phyloP scores from a whole-genome alignment of 2,329 filamentous ascomycete species.

The Fusarium sp. region DNA sequence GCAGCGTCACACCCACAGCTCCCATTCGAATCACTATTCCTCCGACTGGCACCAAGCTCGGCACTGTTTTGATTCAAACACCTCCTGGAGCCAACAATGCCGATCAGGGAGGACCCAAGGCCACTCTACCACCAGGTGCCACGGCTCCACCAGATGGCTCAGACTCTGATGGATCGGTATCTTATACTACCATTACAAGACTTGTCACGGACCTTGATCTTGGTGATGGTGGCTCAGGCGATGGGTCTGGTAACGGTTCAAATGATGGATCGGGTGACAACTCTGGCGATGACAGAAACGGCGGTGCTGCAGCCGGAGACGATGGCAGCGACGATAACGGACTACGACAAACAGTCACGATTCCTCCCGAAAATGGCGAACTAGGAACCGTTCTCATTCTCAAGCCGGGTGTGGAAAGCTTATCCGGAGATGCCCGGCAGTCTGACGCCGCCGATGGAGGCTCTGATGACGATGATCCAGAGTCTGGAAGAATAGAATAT shows the following conservation, averaged over 20 bases:
- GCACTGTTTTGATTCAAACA: slow-evolving; percentile 38
- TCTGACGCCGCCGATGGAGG: background rate
- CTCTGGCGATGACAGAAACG: background rate
- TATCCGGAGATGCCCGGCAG: background rate
- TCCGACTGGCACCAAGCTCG: slow-evolving; percentile 34
- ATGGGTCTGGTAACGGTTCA: background rate
- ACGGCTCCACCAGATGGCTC: background rate
- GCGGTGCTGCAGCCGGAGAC: background rate
- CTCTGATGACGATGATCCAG: background rate
- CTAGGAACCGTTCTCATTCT: slow-evolving; percentile 25
- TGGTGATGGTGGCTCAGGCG: background rate
- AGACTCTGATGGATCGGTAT: background rate
- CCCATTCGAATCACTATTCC: slow-evolving; percentile 31
- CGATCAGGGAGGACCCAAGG: background rate
- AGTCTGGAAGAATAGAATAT: background rate
- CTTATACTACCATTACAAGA: slow-evolving; percentile 26
- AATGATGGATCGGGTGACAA: background rate
- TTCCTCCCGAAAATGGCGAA: slow-evolving; percentile 21
- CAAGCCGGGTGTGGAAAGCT: background rate
- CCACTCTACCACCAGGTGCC: background rate
- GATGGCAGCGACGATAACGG: background rate
- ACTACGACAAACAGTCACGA: slow-evolving; percentile 11
- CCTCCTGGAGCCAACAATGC: slow-evolving; percentile 4
- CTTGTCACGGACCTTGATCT: background rate
- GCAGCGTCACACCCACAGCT: slow-evolving; percentile 13